Evolutionary conservation across 1,284 basidiomycete genomes (phyloP), one percentile per base, ranked within the genome.

Genomic region (Entoloma clypeatum): DNA sequence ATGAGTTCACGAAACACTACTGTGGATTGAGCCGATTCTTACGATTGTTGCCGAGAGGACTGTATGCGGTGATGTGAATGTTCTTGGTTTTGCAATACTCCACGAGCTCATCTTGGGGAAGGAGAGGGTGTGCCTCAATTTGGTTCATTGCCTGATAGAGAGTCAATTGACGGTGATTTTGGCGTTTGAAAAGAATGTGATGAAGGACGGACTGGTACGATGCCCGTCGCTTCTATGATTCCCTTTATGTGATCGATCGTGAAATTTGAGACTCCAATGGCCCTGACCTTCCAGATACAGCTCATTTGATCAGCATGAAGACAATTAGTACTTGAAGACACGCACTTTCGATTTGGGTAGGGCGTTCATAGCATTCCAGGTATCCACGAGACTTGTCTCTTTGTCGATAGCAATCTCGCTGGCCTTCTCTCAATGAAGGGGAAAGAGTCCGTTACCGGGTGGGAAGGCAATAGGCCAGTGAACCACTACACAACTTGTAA

Each of bases 401-500:
- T 62, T 62, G 58, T 90, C 87, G 23, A 90, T 69, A 11, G 69
- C 72, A 38, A 71, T 59, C 49, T 77, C 67, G 23, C 67, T 69
- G 21, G 62, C 56, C 32, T 69, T 68, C 10, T 65, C 61, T 3
- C 71, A 55, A 51, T 77, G 67, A 24, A 62, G 55, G 2, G 85
- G 86, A 52, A 71, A 62, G 31, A 86, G 65, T 17, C 73, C 79
- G 36, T 75, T 68, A 11, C 80, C 85, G 2, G 79, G 71, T 14
- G 60, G 63, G 62, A 92, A 87, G 1, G 86, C 75, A 25, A 89
- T 79, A 1, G 92, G 91, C 91, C 91, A 95, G 69, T 94, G 91
- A 46, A 94, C 70, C 34, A 92, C 83, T 85, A 54, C 36, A 44
- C 13, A 22, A 17, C 19, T 33, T 33, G 23, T 45, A 5, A 37